A percentile compares a stretch with the other conserved stretches of the same genome.
Evolutionary conservation across 108 stramenopile genomes (phyloP).

Genomic region (Cylindrotheca closterium): DNA sequence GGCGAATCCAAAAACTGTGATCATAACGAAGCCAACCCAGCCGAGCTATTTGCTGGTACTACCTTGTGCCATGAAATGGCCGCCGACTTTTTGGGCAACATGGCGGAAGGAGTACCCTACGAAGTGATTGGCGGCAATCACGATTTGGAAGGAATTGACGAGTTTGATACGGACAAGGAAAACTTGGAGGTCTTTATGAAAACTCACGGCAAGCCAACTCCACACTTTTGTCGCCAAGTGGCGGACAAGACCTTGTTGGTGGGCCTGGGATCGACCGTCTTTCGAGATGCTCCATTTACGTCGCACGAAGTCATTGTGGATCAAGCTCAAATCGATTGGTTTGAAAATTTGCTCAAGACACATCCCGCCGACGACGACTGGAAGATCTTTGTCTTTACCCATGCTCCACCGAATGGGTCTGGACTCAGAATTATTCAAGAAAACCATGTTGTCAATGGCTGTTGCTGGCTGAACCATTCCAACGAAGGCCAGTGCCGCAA

Average conservation of each 20-base stretch:
- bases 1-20: conserved; percentile 29
- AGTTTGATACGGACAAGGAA: conserved; percentile 86
- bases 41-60: conserved; percentile 42
- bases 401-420: conserved; percentile 90
- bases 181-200: conserved; percentile 75
- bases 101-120: conserved; percentile 28
- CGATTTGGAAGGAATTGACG: conserved; percentile 93
- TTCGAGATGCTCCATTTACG: conserved; percentile 86
- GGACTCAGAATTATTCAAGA: conserved; percentile 90
- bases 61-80: conserved; percentile 33
- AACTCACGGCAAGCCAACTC: conserved; percentile 63
- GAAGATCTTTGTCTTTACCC: conserved; percentile 92
- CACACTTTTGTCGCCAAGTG: conserved; percentile 76
- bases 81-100: conserved; percentile 28
- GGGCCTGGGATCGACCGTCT: conserved; percentile 79
- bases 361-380: conserved; percentile 86
- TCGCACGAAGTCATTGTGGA: conserved; percentile 94
- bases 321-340: conserved; percentile 89
- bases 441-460: conserved; percentile 87
- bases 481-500: conserved; percentile 41
- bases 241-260: conserved; percentile 89
- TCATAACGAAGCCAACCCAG: conserved; percentile 13
- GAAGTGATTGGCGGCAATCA: conserved; percentile 45
- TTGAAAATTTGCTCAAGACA: conserved; percentile 61
- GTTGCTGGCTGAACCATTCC: conserved; percentile 86